A percentile compares a stretch with the other conserved stretches of the same genome.
phyloP scores from a whole-genome alignment of 306 rosid genomes.

The Vigna radiata region DNA sequence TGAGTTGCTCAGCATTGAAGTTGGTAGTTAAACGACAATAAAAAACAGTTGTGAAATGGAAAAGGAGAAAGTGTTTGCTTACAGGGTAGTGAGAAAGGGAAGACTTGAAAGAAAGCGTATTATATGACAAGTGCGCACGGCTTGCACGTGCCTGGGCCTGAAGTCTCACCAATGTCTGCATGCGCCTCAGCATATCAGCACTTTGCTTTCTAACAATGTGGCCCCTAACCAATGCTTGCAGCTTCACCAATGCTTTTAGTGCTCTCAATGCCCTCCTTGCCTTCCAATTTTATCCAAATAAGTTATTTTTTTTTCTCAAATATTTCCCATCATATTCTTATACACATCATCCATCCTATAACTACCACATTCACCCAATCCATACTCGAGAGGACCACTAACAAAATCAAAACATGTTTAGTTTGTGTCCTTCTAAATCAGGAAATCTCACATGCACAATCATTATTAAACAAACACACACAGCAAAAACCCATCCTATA shows the following conservation, averaged over 20 bases:
- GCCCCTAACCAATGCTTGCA: constrained; percentile 95
- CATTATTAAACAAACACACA: constrained; percentile 33
- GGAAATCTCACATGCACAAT: constrained; percentile 36
- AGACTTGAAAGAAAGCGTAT: constrained; percentile 58
- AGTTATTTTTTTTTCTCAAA: background rate
- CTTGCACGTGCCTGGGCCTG: constrained; percentile 81
- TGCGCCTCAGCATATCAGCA: constrained; percentile 85
- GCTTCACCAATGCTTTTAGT: constrained; percentile 89
- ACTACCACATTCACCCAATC: background rate
- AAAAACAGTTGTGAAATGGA: background rate
- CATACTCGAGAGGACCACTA: background rate
- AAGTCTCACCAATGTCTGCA: constrained; percentile 89
- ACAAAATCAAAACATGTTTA: background rate
- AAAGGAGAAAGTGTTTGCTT: constrained; percentile 35
- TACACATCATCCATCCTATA: background rate
- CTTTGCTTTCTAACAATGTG: constrained; percentile 94
- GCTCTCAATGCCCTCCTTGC: constrained; percentile 96
- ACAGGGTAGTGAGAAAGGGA: constrained; percentile 66
- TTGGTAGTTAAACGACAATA: background rate
- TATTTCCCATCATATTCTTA: constrained; percentile 2
- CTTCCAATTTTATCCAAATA: constrained; percentile 52
- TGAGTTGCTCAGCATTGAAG: no score
- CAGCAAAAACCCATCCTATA: background rate
- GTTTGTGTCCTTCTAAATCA: constrained; percentile 9
- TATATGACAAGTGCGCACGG: constrained; percentile 62